These are phyloP conservation scores for Suillus fuscotomentosus DNA, from an alignment of 768 basidiomycete species.

Conservation along the genomic window DNA sequence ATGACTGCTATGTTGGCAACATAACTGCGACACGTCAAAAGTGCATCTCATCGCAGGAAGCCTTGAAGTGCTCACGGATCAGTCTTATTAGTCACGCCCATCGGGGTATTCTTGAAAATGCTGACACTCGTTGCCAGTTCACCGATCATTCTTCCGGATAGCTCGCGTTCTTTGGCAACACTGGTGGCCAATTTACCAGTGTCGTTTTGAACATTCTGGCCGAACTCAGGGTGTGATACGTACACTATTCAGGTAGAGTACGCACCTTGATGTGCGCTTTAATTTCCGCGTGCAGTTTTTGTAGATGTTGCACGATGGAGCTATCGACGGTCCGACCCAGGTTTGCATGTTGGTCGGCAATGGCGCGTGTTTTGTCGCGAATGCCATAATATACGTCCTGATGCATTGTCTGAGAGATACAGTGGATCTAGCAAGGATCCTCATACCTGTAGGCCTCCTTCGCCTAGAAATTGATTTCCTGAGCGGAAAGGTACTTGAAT, in stretches of 20 bases:
- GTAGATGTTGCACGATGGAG: conserved; percentile 95
- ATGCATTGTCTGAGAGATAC: not conserved
- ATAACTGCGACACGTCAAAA: conserved; percentile 39
- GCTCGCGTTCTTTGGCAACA: conserved; percentile 92
- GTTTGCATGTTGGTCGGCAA: conserved; percentile 96
- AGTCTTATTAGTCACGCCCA: conserved; percentile 72
- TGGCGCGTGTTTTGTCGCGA: conserved; percentile 88
- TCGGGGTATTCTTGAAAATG: conserved; percentile 93
- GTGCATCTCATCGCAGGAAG: not conserved
- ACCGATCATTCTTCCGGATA: conserved; percentile 80
- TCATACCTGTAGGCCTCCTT: conserved; percentile 84
- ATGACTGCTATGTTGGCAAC: conserved; percentile 70
- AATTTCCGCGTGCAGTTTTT: conserved; percentile 92
- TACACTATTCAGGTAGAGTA: not conserved
- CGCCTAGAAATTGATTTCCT: conserved; percentile 98
- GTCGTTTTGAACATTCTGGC: conserved; percentile 89
- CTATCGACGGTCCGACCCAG: conserved; percentile 95
- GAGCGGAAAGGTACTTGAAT: conserved; percentile 96
- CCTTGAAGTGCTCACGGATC: conserved; percentile 65
- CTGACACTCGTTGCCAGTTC: conserved; percentile 87
- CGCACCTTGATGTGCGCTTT: conserved; percentile 94
- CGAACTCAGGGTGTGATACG: not conserved
- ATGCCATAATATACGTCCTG: conserved; percentile 92
- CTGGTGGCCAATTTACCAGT: conserved; percentile 88
- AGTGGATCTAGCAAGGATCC: conserved; percentile 2